phyloP scores from a whole-genome alignment of 2,329 filamentous ascomycete species.

The Bisporella sp. region DNA sequence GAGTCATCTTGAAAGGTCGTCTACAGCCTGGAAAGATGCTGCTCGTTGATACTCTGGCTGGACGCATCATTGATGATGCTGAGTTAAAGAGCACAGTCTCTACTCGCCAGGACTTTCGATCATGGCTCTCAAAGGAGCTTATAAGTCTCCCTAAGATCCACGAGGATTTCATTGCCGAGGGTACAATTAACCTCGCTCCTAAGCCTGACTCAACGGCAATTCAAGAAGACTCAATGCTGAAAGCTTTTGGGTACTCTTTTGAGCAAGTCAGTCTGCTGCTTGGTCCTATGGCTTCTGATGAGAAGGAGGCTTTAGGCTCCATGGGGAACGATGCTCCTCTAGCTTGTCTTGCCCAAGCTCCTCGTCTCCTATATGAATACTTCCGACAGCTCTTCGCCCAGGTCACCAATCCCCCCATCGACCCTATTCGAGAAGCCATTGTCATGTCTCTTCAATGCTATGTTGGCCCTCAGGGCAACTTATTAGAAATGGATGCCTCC shows the following conservation, averaged over 20 bases:
- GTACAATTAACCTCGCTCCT: conserved; percentile 56
- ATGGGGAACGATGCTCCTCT: conserved; percentile 97
- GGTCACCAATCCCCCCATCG: conserved; percentile 95
- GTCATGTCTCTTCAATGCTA: conserved; percentile 98
- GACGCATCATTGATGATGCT: conserved; percentile 88
- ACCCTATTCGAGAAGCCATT: conserved; percentile 93
- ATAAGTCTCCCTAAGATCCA: conserved; percentile 73
- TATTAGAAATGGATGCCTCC: conserved; percentile 85
- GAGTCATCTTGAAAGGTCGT: conserved; percentile 85
- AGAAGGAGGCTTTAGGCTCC: conserved; percentile 92
- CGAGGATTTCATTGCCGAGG: conserved; percentile 49
- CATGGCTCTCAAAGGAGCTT: conserved; percentile 82
- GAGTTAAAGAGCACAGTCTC: conserved; percentile 87
- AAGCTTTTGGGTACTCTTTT: conserved; percentile 88
- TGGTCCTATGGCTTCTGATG: conserved; percentile 93
- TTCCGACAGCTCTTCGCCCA: conserved; percentile 97
- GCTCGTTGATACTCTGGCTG: conserved; percentile 83
- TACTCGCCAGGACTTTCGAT: conserved; percentile 78
- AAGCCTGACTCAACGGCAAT: conserved; percentile 63
- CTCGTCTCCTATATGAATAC: conserved; percentile 88
- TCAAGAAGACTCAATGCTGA: conserved; percentile 77
- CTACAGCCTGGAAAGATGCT: conserved; percentile 94
- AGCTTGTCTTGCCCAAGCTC: conserved; percentile 83
- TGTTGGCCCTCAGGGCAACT: conserved; percentile 89
- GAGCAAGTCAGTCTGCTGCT: conserved; percentile 91